Evolutionary conservation across 164 flowering plant species (phyloP).

Genomic region (Pachysandra terminalis): DNA sequence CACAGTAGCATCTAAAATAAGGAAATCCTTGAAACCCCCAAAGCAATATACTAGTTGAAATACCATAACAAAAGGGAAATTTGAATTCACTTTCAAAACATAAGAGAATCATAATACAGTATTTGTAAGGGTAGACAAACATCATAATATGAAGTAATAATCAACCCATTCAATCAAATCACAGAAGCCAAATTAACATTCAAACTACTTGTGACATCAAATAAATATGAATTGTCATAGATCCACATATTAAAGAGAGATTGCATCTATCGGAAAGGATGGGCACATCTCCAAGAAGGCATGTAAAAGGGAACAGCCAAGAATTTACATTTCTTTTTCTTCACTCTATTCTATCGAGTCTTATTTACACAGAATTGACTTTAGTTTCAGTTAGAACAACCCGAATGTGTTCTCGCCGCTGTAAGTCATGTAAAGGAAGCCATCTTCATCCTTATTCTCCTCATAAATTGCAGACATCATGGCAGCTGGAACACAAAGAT

Average conservation of each 20-base stretch:
- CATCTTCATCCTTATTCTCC: constrained; percentile 72
- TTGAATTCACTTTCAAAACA: too few relatives aligned
- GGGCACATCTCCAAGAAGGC: not conserved
- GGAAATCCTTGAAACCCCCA: too few relatives aligned
- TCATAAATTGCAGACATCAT: constrained; percentile 71
- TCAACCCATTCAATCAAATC: too few relatives aligned
- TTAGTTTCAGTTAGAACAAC: not conserved
- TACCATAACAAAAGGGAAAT: too few relatives aligned
- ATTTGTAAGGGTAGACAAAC: too few relatives aligned
- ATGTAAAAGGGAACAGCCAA: not conserved
- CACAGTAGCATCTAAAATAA: too few relatives aligned
- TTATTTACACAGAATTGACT: constrained; percentile 11
- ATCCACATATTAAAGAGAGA: not conserved
- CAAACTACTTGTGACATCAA: too few relatives aligned
- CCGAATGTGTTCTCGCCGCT: constrained; percentile 80
- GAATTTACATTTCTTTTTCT: constrained; percentile 10
- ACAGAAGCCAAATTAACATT: not conserved
- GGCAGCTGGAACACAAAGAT: constrained; percentile 42
- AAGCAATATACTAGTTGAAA: too few relatives aligned
- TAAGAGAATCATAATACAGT: too few relatives aligned
- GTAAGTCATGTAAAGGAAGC: constrained; percentile 71
- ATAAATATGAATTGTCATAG: constrained; percentile 4
- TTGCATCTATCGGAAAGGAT: not conserved
- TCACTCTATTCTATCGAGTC: not conserved
- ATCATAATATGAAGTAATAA: too few relatives aligned